These are phyloP conservation scores for Talaromyces proteolyticus DNA, from an alignment of 495 filamentous ascomycete genomes.

Conservation along the genomic window DNA sequence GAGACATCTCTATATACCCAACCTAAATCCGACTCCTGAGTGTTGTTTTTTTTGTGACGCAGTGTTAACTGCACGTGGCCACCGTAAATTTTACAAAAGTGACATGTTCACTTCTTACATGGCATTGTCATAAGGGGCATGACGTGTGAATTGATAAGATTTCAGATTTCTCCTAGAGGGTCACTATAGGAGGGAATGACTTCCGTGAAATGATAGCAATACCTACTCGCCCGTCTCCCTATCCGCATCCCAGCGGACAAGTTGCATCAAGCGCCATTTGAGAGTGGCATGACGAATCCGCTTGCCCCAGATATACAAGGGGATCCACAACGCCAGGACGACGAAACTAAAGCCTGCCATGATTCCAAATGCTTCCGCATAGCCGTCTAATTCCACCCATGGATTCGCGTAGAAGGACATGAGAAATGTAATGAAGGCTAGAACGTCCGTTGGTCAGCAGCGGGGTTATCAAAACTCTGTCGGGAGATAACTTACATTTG, in stretches of 20 bases:
- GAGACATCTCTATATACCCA: no score
- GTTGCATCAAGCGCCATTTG: constrained; percentile 35
- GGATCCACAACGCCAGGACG: constrained; percentile 32
- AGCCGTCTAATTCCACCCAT: constrained; percentile 47
- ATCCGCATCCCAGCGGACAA: constrained; percentile 40
- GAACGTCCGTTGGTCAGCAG: not conserved
- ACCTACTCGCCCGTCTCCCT: constrained; percentile 43
- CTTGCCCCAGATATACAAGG: constrained; percentile 46
- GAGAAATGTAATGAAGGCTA: constrained; percentile 49
- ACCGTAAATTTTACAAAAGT: no score
- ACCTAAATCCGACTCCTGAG: no score
- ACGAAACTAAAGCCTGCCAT: constrained; percentile 46
- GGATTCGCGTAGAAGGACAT: constrained; percentile 55
- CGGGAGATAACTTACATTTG: constrained; percentile 27
- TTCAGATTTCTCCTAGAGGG: no score
- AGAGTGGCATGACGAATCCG: constrained; percentile 35
- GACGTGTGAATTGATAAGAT: no score
- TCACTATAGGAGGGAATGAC: no score
- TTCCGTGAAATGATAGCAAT: no score
- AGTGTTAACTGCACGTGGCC: no score
- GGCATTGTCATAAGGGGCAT: no score
- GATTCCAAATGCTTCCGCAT: constrained; percentile 42
- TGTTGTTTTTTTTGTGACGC: no score
- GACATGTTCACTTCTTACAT: no score
- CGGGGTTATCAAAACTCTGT: not conserved